These are phyloP conservation scores for Yamagishiella unicocca DNA, from an alignment of 139 green algal genomes.

Conservation along the genomic window DNA sequence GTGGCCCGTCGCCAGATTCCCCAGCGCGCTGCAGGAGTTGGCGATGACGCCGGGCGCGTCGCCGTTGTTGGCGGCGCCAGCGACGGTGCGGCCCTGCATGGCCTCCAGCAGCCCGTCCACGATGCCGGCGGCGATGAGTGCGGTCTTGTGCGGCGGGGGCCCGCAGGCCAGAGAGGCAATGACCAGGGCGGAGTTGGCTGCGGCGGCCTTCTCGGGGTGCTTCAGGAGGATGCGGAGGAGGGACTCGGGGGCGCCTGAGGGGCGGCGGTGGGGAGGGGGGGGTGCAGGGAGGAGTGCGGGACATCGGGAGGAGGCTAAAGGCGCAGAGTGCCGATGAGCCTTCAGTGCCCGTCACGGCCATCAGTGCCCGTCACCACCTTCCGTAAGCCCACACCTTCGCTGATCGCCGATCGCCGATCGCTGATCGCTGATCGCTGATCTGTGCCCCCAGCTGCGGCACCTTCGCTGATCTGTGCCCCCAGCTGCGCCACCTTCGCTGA, in stretches of 20 bases:
- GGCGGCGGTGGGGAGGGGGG: not conserved
- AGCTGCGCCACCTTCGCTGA: too few species aligned
- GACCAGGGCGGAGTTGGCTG: constrained; percentile 19
- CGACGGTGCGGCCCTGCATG: not conserved
- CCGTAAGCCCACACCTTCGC: too few species aligned
- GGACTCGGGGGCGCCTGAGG: not conserved
- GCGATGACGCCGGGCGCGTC: not conserved
- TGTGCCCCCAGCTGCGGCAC: too few species aligned
- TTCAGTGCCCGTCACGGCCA: too few species aligned
- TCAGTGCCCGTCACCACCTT: too few species aligned
- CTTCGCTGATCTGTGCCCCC: too few species aligned
- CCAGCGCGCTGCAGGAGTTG: constrained; percentile 7
- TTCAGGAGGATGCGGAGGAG: not conserved
- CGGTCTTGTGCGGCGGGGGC: constrained; percentile 20
- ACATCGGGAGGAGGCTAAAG: too few species aligned
- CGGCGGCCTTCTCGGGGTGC: constrained; percentile 10
- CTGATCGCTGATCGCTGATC: too few species aligned
- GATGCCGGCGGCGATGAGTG: not conserved
- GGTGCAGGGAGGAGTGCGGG: too few species aligned
- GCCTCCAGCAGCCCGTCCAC: not conserved
- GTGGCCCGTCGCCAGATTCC: constrained; percentile 6
- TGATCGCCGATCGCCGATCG: too few species aligned
- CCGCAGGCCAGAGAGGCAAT: not conserved
- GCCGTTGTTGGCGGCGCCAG: not conserved
- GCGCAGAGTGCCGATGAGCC: too few species aligned